Conservation (phyloP, 2,329 filamentous ascomycete genomes). For the Colletotrichum horii region DNA sequence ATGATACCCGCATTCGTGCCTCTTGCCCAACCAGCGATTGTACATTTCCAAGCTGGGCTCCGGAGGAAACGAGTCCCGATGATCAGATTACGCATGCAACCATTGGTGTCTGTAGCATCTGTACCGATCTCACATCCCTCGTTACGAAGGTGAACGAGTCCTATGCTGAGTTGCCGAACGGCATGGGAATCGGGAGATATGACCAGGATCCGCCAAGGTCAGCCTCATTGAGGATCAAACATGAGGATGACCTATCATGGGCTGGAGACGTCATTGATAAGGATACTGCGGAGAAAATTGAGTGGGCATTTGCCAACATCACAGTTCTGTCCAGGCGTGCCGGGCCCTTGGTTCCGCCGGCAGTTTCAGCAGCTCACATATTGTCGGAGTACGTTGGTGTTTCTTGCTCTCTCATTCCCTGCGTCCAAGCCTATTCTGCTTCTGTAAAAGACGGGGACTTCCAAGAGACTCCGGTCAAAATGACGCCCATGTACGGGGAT, state of each 20-base stretch:
- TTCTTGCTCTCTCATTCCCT: neutral
- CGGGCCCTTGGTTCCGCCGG: neutral
- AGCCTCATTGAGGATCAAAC: neutral
- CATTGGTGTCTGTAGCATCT: neutral
- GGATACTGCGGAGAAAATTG: neutral
- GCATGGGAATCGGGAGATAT: neutral
- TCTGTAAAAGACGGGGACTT: neutral
- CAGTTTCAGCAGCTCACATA: neutral
- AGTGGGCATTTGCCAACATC: neutral
- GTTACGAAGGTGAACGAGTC: neutral
- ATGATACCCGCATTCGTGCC: neutral
- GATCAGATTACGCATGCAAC: neutral
- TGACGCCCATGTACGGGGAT: neutral
- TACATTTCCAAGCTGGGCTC: neutral
- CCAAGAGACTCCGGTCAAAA: neutral
- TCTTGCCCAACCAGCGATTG: neutral
- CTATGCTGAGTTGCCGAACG: neutral
- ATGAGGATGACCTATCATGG: neutral
- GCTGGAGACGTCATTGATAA: neutral
- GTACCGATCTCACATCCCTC: neutral
- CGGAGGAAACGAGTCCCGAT: neutral
- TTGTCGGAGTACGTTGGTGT: neutral
- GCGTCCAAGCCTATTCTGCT: neutral
- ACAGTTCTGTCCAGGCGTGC: neutral
- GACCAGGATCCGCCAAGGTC: neutral